These are phyloP conservation scores for Cyclocybe cylindracea DNA, from an alignment of 768 basidiomycete species.

Conservation along the genomic window DNA sequence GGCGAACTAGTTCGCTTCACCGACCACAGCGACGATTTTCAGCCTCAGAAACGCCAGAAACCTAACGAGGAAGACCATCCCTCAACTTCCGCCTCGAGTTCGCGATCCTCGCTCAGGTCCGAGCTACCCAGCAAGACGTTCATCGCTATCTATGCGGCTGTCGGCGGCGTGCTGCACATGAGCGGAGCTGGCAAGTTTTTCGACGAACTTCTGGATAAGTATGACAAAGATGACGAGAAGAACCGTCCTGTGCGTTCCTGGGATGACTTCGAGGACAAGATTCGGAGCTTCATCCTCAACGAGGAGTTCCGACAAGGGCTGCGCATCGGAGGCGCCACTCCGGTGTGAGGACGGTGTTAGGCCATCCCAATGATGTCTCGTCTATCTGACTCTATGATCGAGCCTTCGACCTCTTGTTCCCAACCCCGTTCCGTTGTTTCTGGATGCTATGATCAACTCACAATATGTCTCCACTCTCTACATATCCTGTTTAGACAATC, in stretches of 20 bases:
- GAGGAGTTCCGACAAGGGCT: no score
- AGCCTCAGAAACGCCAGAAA: background rate
- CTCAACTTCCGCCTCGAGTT: background rate
- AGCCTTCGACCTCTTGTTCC: no score
- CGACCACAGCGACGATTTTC: constrained; percentile 13
- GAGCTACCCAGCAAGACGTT: constrained; percentile 9
- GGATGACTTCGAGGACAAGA: constrained; percentile 8
- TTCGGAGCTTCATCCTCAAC: no score
- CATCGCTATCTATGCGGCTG: constrained; percentile 16
- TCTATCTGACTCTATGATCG: no score
- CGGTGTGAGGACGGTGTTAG: no score
- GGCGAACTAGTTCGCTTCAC: constrained; percentile 10
- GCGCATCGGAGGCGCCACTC: no score
- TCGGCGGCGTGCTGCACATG: constrained; percentile 14
- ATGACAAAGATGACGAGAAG: constrained; percentile 1
- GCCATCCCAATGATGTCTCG: no score
- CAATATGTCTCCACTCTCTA: no score
- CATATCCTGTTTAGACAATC: no score
- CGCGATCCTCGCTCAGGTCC: constrained; percentile 1
- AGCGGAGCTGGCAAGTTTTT: constrained; percentile 17
- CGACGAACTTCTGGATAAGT: constrained; percentile 12
- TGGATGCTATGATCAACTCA: no score
- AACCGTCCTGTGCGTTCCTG: constrained; percentile 10
- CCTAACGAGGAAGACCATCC: no score
- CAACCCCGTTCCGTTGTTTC: no score